These are phyloP conservation scores for Fusarium sublunatum DNA, from an alignment of 2,329 filamentous ascomycete genomes.

Conservation along the genomic window DNA sequence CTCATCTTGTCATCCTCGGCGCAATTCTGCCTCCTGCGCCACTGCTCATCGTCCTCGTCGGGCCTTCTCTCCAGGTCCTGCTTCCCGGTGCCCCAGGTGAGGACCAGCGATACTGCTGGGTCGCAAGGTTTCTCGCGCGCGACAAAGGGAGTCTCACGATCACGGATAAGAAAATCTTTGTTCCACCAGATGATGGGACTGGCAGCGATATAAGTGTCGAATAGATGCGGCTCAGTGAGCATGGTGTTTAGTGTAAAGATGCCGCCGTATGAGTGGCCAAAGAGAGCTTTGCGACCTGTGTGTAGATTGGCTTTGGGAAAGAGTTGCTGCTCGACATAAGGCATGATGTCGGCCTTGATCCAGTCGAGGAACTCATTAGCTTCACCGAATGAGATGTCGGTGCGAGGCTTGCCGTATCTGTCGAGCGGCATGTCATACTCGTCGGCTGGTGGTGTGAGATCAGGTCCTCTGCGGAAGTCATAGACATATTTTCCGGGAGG, in stretches of 20 bases:
- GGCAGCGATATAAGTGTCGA: slow-evolving; percentile 58
- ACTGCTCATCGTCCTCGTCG: slow-evolving; percentile 48
- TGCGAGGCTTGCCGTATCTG: slow-evolving; percentile 41
- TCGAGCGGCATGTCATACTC: slow-evolving; percentile 45
- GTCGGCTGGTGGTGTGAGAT: slow-evolving; percentile 47
- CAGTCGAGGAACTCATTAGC: slow-evolving; percentile 59
- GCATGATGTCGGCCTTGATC: slow-evolving; percentile 54
- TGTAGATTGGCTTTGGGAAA: slow-evolving; percentile 47
- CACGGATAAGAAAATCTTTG: slow-evolving; percentile 52
- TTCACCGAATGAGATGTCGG: slow-evolving; percentile 52
- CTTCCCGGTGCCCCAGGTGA: slow-evolving; percentile 49
- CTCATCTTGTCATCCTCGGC: slow-evolving; percentile 44
- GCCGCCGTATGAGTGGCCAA: slow-evolving; percentile 62
- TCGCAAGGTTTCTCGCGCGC: slow-evolving; percentile 12
- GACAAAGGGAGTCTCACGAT: slow-evolving; percentile 48
- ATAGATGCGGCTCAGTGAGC: slow-evolving; percentile 54
- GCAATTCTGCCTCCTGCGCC: slow-evolving; percentile 43
- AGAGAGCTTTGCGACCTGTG: slow-evolving; percentile 56
- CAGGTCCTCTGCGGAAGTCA: slow-evolving; percentile 45
- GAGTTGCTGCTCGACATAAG: slow-evolving; percentile 46
- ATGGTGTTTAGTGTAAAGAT: slow-evolving; percentile 60
- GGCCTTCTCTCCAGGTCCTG: slow-evolving; percentile 45
- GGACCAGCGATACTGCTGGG: slow-evolving; percentile 48
- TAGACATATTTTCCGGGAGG: slow-evolving; percentile 47
- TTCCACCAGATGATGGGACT: slow-evolving; percentile 63